phyloP scores from a whole-genome alignment of 768 basidiomycete genomes.

The Multifurca ochricompacta region DNA sequence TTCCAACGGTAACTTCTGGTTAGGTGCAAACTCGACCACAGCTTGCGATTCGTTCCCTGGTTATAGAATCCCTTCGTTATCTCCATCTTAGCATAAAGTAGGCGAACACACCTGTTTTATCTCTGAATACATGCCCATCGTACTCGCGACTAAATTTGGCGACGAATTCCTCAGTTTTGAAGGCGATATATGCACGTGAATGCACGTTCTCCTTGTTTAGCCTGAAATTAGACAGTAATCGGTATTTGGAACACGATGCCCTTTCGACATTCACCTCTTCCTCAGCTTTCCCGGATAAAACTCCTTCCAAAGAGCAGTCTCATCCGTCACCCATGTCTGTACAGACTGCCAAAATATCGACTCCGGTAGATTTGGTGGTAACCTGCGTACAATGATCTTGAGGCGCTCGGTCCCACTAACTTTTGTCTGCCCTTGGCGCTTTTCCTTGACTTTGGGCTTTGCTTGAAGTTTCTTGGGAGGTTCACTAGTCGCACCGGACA shows the following conservation, averaged over 20 bases:
- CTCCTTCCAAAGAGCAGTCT: conserved; percentile 57
- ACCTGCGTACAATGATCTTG: conserved; percentile 80
- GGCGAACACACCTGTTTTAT: conserved; percentile 68
- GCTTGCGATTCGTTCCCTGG: conserved; percentile 83
- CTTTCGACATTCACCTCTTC: conserved; percentile 45
- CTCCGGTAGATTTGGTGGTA: conserved; percentile 90
- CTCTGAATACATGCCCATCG: conserved; percentile 86
- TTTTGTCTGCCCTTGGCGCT: conserved; percentile 26
- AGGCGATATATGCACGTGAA: conserved; percentile 88
- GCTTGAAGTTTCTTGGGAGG: conserved; percentile 21
- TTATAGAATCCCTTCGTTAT: not conserved
- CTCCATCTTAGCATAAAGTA: not conserved
- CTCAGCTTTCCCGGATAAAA: conserved; percentile 63
- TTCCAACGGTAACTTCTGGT: conserved; percentile 71
- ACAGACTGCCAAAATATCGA: conserved; percentile 93
- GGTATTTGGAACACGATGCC: not conserved
- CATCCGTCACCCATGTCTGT: conserved; percentile 71
- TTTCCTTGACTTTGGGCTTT: conserved; percentile 28
- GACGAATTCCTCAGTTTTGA: conserved; percentile 67
- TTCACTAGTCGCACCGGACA: conserved; percentile 16
- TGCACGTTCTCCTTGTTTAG: conserved; percentile 76
- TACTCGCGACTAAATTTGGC: conserved; percentile 74
- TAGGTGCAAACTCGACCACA: conserved; percentile 90
- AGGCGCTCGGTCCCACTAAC: conserved; percentile 46
- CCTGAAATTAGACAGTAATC: conserved; percentile 37